Base-by-base conservation (phyloP, 2,329 filamentous ascomycete species). In the Phyllosticta paracitricarpa region DNA sequence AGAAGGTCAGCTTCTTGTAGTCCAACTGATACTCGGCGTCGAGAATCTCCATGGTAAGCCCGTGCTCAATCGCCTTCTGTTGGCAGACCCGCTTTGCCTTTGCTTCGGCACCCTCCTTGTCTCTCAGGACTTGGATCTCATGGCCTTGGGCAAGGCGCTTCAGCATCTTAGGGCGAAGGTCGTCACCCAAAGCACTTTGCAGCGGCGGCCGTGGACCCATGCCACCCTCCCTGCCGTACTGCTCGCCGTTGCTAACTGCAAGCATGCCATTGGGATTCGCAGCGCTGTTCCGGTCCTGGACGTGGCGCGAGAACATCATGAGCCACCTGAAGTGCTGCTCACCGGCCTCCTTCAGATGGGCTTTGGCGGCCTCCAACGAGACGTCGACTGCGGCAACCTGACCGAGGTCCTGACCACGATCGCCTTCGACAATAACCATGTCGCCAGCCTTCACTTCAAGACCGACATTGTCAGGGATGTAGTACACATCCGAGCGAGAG, bases 11-110 rank as follows among this genome's bases (percentile, higher is more conserved):
- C 74, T 99, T 99, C 77, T 97, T 96, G 86, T 91, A 97, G 73
- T 99, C 94, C 87, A 96, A 95, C 72, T 99, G 94, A 72, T 97
- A 99, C 73, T 99, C 94, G 4, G 94, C 94, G 76, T 99, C 94
- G 6, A 99, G 84, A 65, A 99, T 97, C 74, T 99, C 94, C 94
- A 99, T 97, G 68, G 95, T 92, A 28, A 97, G 81, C 56, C 90
- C 87, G 73, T 97, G 92, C 70, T 97, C 93, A 66, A 89, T 89
- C 59, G 97, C 94, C 75, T 97, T 99, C 69, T 96, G 90, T 79
- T 96, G 94, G 72, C 92, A 97, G 53, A 96, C 88, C 61, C 94
- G 86, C 78, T 99, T 97, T 1, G 94, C 94, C 74, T 97, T 97
- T 19, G 94, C 94, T 74, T 99, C 94, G 65, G 95, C 94, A 51